Conservation (phyloP, 371 early-diverging fungal species). For the Saksenaea oblongispora region DNA sequence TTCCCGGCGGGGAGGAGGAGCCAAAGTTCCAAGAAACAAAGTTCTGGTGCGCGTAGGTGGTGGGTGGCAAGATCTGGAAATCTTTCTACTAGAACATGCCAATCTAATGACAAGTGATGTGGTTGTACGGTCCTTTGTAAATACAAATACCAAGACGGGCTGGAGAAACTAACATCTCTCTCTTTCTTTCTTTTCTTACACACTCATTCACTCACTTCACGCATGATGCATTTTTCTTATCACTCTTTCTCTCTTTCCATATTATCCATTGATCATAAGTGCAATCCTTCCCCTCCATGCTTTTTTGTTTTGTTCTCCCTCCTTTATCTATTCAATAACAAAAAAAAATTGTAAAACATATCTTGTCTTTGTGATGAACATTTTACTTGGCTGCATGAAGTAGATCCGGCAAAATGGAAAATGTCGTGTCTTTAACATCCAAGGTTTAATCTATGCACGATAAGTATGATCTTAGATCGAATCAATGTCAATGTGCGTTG, state of each 20-base stretch:
- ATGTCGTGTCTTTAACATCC: neutral
- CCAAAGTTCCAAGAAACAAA: slow-evolving; percentile 38
- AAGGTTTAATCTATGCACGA: neutral
- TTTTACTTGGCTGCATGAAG: too few relatives aligned
- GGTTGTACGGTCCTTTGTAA: slow-evolving; percentile 21
- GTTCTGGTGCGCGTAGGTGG: slow-evolving; percentile 70
- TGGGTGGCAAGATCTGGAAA: slow-evolving; percentile 70
- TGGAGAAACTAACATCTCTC: slow-evolving; percentile 5
- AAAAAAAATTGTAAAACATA: neutral
- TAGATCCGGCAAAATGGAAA: neutral
- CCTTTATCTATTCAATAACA: neutral
- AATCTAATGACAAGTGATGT: slow-evolving; percentile 41
- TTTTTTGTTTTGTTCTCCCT: neutral
- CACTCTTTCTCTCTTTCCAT: slow-evolving; percentile 1
- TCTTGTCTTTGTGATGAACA: too few relatives aligned
- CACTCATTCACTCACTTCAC: neutral
- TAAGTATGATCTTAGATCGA: neutral
- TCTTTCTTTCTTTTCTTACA: neutral
- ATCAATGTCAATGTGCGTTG: too few relatives aligned
- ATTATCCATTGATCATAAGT: slow-evolving; percentile 3
- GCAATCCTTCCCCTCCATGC: neutral
- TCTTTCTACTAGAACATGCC: slow-evolving; percentile 58
- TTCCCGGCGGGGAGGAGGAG: slow-evolving; percentile 14
- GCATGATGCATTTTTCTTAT: neutral
- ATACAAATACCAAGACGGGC: slow-evolving; percentile 1